These are phyloP conservation scores for Neonothopanus nambi DNA, from an alignment of 1,284 basidiomycete genomes.

Conservation along the genomic window DNA sequence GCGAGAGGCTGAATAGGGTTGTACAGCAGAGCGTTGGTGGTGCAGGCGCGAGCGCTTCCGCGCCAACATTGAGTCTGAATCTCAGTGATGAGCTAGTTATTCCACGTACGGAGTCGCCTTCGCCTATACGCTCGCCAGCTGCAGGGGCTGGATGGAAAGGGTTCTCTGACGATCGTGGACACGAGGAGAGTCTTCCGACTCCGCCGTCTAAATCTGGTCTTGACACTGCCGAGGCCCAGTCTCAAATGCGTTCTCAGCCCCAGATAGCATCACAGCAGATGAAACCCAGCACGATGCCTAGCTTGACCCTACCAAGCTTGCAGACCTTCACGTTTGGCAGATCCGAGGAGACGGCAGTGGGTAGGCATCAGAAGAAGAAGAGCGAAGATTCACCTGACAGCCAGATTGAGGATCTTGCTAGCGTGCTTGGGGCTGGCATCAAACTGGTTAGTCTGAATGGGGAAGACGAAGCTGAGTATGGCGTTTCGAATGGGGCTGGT, in stretches of 20 bases:
- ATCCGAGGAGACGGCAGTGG: not conserved
- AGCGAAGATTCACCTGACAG: not conserved
- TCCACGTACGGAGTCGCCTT: constrained; percentile 8
- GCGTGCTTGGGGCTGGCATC: constrained; percentile 40
- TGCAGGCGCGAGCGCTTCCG: not conserved
- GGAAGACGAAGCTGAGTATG: constrained; percentile 21
- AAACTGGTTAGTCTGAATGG: constrained; percentile 38
- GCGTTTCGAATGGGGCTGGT: too few species aligned
- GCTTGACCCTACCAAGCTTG: too few species aligned
- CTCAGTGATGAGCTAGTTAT: not conserved
- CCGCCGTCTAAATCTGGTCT: not conserved
- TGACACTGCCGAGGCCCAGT: too few species aligned
- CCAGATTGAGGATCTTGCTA: constrained; percentile 32
- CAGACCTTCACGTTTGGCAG: too few species aligned
- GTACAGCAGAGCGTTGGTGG: constrained; percentile 25
- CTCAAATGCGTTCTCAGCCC: too few species aligned
- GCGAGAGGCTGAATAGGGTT: constrained; percentile 39
- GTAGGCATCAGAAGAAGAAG: not conserved
- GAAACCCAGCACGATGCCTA: too few species aligned
- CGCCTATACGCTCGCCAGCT: not conserved
- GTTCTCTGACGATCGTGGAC: not conserved
- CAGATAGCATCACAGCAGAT: too few species aligned
- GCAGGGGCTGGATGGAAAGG: not conserved
- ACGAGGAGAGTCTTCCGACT: not conserved
- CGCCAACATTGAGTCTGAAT: not conserved